Evolutionary conservation across 306 rosid genomes (phyloP).

Genomic region (Dryas octopetala): DNA sequence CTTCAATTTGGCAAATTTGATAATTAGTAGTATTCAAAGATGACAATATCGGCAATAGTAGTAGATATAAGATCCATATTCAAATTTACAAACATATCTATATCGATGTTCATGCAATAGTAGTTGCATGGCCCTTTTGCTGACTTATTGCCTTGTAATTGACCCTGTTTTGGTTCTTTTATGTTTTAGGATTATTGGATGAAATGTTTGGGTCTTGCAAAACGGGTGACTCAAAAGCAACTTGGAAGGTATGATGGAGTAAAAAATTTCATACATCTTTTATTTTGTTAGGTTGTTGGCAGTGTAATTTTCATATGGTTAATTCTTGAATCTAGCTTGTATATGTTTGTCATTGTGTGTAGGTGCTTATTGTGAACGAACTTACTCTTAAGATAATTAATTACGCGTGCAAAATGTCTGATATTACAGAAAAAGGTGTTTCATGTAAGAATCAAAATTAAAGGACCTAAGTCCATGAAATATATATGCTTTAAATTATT

Average conservation of each 20-base stretch:
- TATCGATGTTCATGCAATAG: too few relatives aligned
- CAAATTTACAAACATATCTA: too few relatives aligned
- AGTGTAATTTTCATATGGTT: slow-evolving; percentile 21
- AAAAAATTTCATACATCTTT: slow-evolving; percentile 1
- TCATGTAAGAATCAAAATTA: slow-evolving; percentile 66
- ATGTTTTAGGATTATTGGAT: slow-evolving; percentile 64
- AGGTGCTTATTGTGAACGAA: slow-evolving; percentile 97
- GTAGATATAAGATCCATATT: not conserved
- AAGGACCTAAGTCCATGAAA: not conserved
- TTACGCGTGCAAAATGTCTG: slow-evolving; percentile 95
- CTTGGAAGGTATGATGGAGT: slow-evolving; percentile 72
- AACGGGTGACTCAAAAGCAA: slow-evolving; percentile 83
- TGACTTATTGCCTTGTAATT: not conserved
- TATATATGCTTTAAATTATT: not conserved
- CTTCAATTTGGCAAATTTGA: not conserved
- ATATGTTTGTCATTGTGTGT: slow-evolving; percentile 18
- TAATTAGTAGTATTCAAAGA: too few relatives aligned
- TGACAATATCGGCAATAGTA: too few relatives aligned
- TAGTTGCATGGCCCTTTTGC: not conserved
- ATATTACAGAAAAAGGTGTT: slow-evolving; percentile 92
- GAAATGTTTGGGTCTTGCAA: slow-evolving; percentile 88
- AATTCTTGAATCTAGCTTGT: slow-evolving; percentile 9
- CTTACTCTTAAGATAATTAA: slow-evolving; percentile 94
- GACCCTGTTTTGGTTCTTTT: not conserved
- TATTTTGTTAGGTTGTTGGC: not conserved